Evolutionary conservation across 2,329 filamentous ascomycete genomes (phyloP), one percentile per base, ranked within the genome.

Genomic region (Ophiostoma himal-ulmi): DNA sequence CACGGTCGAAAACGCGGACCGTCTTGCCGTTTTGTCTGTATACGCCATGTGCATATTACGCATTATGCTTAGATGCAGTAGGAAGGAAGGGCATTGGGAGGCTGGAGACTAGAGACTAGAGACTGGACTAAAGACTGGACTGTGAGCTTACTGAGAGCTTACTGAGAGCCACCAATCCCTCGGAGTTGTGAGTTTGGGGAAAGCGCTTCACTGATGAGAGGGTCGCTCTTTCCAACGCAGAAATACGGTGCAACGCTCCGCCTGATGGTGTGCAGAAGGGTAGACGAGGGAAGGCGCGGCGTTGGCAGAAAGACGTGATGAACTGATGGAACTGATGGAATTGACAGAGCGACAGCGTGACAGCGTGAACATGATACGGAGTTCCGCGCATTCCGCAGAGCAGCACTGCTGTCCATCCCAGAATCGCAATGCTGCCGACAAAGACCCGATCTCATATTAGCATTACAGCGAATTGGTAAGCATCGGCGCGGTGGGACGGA

Each of bases 181-280:
- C 44, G 44, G 44, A 48, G 44, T 48, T 48, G 17, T 48, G 44
- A 48, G 44, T 20, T 44, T 39, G 37, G 17, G 44, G 44, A 48
- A 48, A 7, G 44, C 44, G 44, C 37, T 13, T 1, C 44, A 48
- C 6, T 48, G 44, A n/a, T 7, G 44, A 48, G 37, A 39, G 44
- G 44, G 17, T 71, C 70, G 70, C 67, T 71, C 70, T 71, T 71
- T 69, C 67, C 70, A 41, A 71, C 70, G 70, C 70, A 67, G 70
- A 69, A 71, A 62, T 66, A 44, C 67, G 17, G 44, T 48, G 44
- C 44, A 48, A 65, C 26, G 57, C 26, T 52, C 30, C 26, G 60
- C 14, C 11, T 37, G 30, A 64, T 22, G 60, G 34, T 57, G 44
- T 57, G 52, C 22, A 57, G 7, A 34, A 17, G 57, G 57, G 57